Conservation (phyloP, 768 basidiomycete species). For the Plicaturopsis crispa region DNA sequence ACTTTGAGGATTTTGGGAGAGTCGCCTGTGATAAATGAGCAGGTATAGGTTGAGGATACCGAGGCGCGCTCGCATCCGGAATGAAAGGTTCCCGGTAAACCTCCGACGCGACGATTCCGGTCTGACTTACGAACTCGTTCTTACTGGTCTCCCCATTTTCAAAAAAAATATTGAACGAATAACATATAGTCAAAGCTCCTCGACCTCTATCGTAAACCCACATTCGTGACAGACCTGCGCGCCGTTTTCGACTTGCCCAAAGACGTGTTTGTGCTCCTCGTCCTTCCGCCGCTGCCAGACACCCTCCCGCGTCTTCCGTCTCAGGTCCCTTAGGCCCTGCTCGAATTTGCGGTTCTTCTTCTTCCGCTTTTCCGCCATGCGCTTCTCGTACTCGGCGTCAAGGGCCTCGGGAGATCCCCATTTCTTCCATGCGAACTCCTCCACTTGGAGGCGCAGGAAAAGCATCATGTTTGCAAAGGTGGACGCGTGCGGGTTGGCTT, state of each 20-base stretch:
- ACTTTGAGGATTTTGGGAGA: too few relatives aligned
- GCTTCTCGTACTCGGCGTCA: constrained; percentile 78
- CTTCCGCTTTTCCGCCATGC: constrained; percentile 76
- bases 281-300: constrained; percentile 86
- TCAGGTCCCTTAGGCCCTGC: constrained; percentile 75
- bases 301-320: constrained; percentile 80
- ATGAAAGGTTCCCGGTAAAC: too few relatives aligned
- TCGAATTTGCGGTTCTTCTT: constrained; percentile 95
- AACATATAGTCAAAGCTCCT: constrained; percentile 57
- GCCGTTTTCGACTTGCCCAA: constrained; percentile 50
- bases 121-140: too few relatives aligned
- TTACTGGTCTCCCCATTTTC: too few relatives aligned
- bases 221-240: constrained; percentile 82
- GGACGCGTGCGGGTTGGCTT: constrained; percentile 91
- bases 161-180: too few relatives aligned
- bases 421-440: constrained; percentile 96
- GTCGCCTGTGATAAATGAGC: too few relatives aligned
- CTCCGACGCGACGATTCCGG: too few relatives aligned
- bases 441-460: constrained; percentile 88
- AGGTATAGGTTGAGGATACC: too few relatives aligned
- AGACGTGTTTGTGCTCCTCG: constrained; percentile 82
- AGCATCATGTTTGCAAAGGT: constrained; percentile 99
- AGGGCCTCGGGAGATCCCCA: constrained; percentile 93
- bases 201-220: constrained; percentile 87
- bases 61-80: too few relatives aligned